These are phyloP conservation scores for Sclerotiophoma versabilis DNA, from an alignment of 2,329 filamentous ascomycete genomes.

Conservation along the genomic window DNA sequence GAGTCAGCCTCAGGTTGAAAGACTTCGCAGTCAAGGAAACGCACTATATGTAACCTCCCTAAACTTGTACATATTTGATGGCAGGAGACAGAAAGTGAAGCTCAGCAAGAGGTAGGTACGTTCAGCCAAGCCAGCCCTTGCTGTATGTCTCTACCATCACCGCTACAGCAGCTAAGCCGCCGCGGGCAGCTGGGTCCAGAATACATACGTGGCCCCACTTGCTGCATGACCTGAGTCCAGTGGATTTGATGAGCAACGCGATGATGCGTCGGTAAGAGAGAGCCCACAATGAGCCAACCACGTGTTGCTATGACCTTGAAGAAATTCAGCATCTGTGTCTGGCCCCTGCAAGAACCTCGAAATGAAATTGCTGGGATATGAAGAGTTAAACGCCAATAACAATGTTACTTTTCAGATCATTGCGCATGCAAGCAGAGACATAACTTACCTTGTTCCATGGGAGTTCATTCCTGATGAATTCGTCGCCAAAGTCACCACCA, in stretches of 20 bases:
- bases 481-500: slow-evolving; percentile 26
- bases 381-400: too few species aligned
- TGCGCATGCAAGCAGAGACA: neutral
- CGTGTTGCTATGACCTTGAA: slow-evolving; percentile 21
- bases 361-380: too few species aligned
- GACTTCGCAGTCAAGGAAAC: neutral
- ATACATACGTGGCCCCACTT: slow-evolving; percentile 23
- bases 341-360: neutral
- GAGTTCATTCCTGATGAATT: slow-evolving; percentile 24
- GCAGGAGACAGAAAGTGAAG: neutral
- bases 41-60: neutral
- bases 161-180: slow-evolving; percentile 10
- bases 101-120: slow-evolving; percentile 17
- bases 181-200: slow-evolving; percentile 20
- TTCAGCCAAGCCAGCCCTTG: slow-evolving; percentile 20
- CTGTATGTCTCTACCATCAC: slow-evolving; percentile 10
- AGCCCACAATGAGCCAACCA: slow-evolving; percentile 26
- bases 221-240: slow-evolving; percentile 25
- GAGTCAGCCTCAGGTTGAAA: neutral
- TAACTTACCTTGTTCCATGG: slow-evolving; percentile 42
- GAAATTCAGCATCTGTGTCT: slow-evolving; percentile 14
- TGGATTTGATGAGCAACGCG: slow-evolving; percentile 25
- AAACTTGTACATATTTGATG: neutral
- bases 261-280: slow-evolving; percentile 14
- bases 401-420: neutral